These are phyloP conservation scores for Penicillium steckii DNA, from an alignment of 495 filamentous ascomycete species.

Conservation along the genomic window DNA sequence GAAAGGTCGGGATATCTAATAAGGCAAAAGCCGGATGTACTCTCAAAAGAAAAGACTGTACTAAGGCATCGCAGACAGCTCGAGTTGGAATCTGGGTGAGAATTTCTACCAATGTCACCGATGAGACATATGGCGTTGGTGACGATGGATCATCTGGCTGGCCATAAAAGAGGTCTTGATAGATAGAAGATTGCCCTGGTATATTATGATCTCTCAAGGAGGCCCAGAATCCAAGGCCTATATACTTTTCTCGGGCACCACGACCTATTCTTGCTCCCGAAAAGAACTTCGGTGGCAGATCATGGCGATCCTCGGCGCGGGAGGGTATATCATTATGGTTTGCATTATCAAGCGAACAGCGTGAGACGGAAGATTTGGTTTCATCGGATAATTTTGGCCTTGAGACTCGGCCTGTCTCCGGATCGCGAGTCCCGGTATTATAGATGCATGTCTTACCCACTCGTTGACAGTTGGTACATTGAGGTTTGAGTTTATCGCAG, in stretches of 20 bases:
- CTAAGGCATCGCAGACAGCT: slow-evolving; percentile 6
- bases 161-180: not conserved
- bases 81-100: slow-evolving; percentile 1
- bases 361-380: not conserved
- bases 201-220: not conserved
- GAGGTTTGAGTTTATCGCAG: slow-evolving; percentile 22
- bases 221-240: slow-evolving; percentile 12
- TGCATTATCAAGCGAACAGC: not conserved
- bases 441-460: slow-evolving; percentile 19
- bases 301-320: not conserved
- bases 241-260: not conserved
- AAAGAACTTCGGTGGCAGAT: not conserved
- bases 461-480: slow-evolving; percentile 26
- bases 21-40: slow-evolving; percentile 16
- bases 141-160: not conserved
- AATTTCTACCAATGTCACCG: not conserved
- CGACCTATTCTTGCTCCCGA: not conserved
- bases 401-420: slow-evolving; percentile 7
- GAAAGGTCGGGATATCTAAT: slow-evolving; percentile 9
- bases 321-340: not conserved
- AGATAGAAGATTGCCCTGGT: not conserved
- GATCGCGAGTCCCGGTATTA: slow-evolving; percentile 7
- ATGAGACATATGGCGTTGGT: slow-evolving; percentile 6
- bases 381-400: too few species aligned
- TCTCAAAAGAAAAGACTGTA: slow-evolving; percentile 9